Evolutionary conservation across 1,284 basidiomycete species (phyloP).

Genomic region (Lignosus rhinocerotis): DNA sequence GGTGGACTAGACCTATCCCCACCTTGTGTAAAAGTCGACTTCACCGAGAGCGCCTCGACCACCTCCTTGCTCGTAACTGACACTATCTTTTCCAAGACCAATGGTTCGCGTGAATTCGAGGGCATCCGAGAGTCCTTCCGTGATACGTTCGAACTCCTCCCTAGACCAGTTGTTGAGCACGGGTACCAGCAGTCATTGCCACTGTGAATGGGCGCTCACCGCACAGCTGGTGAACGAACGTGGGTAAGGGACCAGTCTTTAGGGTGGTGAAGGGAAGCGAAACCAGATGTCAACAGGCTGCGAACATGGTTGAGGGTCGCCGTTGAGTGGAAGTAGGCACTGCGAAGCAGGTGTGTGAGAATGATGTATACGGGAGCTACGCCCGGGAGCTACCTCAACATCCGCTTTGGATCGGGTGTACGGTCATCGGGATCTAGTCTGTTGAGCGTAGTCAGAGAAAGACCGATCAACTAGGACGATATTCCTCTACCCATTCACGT

Average conservation of each 20-base stretch:
- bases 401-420: constrained; percentile 84
- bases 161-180: constrained; percentile 35
- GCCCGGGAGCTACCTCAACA: constrained; percentile 58
- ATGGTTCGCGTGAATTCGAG: constrained; percentile 93
- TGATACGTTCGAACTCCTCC: constrained; percentile 83
- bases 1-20: constrained; percentile 22
- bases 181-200: background rate
- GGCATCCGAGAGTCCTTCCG: constrained; percentile 85
- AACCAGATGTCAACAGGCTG: constrained; percentile 85
- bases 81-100: constrained; percentile 57
- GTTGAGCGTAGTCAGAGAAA: background rate
- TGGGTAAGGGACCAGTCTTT: constrained; percentile 92
- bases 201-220: constrained; percentile 40
- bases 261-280: constrained; percentile 90
- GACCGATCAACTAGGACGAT: background rate
- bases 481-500: constrained; percentile 79
- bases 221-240: constrained; percentile 80
- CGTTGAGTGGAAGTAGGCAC: constrained; percentile 95
- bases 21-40: constrained; percentile 95
- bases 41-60: constrained; percentile 79
- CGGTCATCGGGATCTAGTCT: constrained; percentile 77
- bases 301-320: constrained; percentile 94
- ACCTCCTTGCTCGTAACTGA: constrained; percentile 67
- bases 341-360: constrained; percentile 31
- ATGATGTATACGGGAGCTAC: background rate